These are phyloP conservation scores for Funneliformis geosporum DNA, from an alignment of 192 early-diverging fungal genomes.

Conservation along the genomic window DNA sequence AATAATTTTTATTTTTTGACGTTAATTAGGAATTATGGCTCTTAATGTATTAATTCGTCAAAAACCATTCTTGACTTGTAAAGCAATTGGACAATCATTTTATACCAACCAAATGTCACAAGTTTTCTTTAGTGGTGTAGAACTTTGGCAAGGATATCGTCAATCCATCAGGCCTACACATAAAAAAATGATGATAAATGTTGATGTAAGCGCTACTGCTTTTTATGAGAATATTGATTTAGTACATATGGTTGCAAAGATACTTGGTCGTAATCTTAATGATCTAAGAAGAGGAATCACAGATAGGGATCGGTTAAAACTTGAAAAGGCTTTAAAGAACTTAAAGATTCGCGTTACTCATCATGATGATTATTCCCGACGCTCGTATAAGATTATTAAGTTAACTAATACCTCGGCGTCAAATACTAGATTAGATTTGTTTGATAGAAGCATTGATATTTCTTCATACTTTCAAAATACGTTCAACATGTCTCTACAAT, in stretches of 20 bases:
- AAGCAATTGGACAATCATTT: conserved; percentile 87
- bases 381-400: conserved; percentile 70
- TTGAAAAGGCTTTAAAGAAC: conserved; percentile 55
- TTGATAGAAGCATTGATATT: conserved; percentile 62
- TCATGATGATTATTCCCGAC: conserved; percentile 54
- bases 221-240: conserved; percentile 70
- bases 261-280: conserved; percentile 57
- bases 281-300: conserved; percentile 49
- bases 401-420: conserved; percentile 68
- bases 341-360: conserved; percentile 59
- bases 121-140: conserved; percentile 66
- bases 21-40: conserved; percentile 50
- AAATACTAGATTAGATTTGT: conserved; percentile 70
- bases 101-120: conserved; percentile 67
- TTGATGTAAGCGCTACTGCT: conserved; percentile 68
- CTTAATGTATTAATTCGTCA: conserved; percentile 84
- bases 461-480: conserved; percentile 75
- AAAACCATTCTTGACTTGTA: conserved; percentile 68
- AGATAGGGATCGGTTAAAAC: conserved; percentile 42
- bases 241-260: conserved; percentile 64
- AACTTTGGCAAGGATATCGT: conserved; percentile 92
- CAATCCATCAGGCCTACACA: conserved; percentile 72
- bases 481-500: conserved; percentile 70
- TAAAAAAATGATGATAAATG: conserved; percentile 65
- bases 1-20: neutral